These are phyloP conservation scores for Aphanocladium album DNA, from an alignment of 2,329 filamentous ascomycete genomes.

Conservation along the genomic window DNA sequence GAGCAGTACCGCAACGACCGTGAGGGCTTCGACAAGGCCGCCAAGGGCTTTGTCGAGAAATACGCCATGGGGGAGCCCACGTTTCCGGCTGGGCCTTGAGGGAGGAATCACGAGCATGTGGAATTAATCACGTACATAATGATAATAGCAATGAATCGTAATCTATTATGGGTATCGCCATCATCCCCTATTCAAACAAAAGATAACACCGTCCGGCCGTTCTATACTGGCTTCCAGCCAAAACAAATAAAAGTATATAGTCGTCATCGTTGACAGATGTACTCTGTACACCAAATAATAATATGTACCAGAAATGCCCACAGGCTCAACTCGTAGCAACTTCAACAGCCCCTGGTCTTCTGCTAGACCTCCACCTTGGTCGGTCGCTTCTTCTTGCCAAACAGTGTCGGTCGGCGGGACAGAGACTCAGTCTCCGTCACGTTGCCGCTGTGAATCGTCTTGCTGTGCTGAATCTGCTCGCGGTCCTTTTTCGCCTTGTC, in stretches of 20 bases:
- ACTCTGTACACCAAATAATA: slow-evolving; percentile 8
- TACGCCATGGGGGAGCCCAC: slow-evolving; percentile 54
- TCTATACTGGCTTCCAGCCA: slow-evolving; percentile 1
- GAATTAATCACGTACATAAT: not conserved
- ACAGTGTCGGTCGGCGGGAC: slow-evolving; percentile 35
- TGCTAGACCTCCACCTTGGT: slow-evolving; percentile 10
- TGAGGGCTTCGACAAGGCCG: slow-evolving; percentile 67
- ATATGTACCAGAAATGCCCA: slow-evolving; percentile 8
- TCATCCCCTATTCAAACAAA: slow-evolving; percentile 18
- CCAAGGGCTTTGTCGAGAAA: slow-evolving; percentile 65
- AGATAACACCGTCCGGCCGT: slow-evolving; percentile 5
- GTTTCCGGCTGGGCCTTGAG: slow-evolving; percentile 27
- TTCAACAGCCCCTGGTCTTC: too few species aligned
- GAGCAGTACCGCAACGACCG: slow-evolving; percentile 72
- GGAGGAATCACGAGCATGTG: too few species aligned
- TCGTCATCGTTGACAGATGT: slow-evolving; percentile 12
- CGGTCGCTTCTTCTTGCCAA: slow-evolving; percentile 37
- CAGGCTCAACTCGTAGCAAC: not conserved
- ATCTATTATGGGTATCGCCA: slow-evolving; percentile 15
- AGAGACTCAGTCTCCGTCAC: slow-evolving; percentile 25
- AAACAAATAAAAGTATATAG: slow-evolving; percentile 12
- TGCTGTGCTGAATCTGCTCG: slow-evolving; percentile 21
- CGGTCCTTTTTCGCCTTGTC: slow-evolving; percentile 44
- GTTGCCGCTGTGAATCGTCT: slow-evolving; percentile 26
- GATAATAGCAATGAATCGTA: slow-evolving; percentile 1